Evolutionary conservation across 345 rosid genomes (phyloP).

Genomic region (Dovyalis caffra): DNA sequence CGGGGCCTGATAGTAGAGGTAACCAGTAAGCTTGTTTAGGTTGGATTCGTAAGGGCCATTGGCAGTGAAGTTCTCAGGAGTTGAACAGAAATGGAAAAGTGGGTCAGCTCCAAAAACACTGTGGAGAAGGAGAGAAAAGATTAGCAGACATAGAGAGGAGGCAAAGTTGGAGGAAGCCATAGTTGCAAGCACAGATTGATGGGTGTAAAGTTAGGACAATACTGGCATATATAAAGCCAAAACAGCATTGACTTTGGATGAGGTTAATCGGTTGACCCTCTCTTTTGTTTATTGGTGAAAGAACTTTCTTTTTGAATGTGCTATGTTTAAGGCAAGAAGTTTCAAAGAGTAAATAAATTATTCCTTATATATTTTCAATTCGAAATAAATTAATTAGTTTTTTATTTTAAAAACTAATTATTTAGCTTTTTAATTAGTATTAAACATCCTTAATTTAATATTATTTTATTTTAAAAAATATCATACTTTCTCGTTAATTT

Average conservation of each 20-base stretch:
- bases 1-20: constrained; percentile 25
- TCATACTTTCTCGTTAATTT: too few species aligned
- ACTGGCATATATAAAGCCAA: background rate
- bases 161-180: constrained; percentile 25
- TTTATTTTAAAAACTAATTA: too few species aligned
- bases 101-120: constrained; percentile 27
- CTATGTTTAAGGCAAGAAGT: background rate
- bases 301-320: background rate
- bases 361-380: too few species aligned
- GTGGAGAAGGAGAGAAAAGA: constrained; percentile 32
- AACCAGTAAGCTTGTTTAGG: constrained; percentile 29
- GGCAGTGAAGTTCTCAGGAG: constrained; percentile 32
- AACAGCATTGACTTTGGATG: background rate
- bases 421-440: too few species aligned
- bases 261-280: background rate
- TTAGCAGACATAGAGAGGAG: background rate
- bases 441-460: too few species aligned
- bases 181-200: background rate
- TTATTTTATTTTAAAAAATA: too few species aligned
- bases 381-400: too few species aligned
- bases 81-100: constrained; percentile 42
- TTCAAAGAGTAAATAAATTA: too few species aligned
- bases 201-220: background rate
- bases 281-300: background rate
- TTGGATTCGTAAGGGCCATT: constrained; percentile 31